Conservation (phyloP, 106 monocot species). For the Xerophyta viscosa region DNA sequence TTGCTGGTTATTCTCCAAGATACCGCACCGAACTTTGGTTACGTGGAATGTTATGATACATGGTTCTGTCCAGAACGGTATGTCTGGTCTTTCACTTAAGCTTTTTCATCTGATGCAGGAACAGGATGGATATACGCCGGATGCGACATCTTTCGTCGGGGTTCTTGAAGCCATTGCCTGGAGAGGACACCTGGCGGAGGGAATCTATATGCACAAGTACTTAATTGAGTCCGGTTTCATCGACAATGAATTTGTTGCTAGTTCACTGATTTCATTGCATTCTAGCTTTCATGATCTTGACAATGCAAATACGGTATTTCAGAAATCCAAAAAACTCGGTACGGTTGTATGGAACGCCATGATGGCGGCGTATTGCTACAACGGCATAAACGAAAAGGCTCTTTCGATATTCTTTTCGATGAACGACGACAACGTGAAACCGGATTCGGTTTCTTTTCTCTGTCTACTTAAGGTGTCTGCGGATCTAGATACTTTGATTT, state of each 20-base stretch:
- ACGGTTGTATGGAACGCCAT: constrained; percentile 36
- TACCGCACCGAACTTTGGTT: constrained; percentile 19
- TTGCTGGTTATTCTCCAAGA: constrained; percentile 35
- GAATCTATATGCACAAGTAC: constrained; percentile 34
- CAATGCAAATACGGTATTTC: constrained; percentile 25
- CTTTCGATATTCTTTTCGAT: constrained; percentile 25
- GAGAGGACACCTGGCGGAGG: constrained; percentile 25
- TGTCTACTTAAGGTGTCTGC: constrained; percentile 26
- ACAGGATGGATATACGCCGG: constrained; percentile 20
- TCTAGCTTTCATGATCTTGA: constrained; percentile 19
- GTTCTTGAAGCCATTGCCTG: constrained; percentile 41
- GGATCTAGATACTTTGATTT: constrained; percentile 14
- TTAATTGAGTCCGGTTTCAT: constrained; percentile 13
- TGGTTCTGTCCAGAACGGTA: constrained; percentile 30
- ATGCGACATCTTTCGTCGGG: constrained; percentile 46
- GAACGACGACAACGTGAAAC: constrained; percentile 19
- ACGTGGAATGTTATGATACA: constrained; percentile 54
- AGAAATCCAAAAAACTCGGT: constrained; percentile 15
- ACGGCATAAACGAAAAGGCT: constrained; percentile 19
- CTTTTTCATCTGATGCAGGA: constrained; percentile 46
- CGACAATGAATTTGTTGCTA: constrained; percentile 38
- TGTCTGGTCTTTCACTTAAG: constrained; percentile 16
- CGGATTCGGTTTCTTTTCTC: constrained; percentile 33
- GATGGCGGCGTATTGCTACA: constrained; percentile 28
- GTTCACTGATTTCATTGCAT: constrained; percentile 42